Base-by-base conservation (phyloP, 805 yeast genomes). In the Teunomyces tritomae region DNA sequence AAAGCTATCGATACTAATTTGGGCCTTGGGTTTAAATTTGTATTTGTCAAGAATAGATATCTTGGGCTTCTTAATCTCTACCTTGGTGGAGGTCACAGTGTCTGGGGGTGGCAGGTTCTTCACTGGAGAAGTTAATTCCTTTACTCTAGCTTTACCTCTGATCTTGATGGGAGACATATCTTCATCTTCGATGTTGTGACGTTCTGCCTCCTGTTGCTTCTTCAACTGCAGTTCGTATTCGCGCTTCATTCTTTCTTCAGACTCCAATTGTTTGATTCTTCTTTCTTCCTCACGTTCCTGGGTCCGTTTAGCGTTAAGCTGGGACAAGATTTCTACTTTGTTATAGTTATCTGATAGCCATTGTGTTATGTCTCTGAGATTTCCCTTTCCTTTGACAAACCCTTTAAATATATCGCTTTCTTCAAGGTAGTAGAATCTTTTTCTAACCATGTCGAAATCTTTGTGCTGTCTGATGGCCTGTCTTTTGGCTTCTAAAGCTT, bases 31-130 rank as follows among this genome's bases (percentile, higher is more conserved):
- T 33, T 64, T 59, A 49, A 55, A 57, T 39, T 66, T 65, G 50
- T 73, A 74, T 50, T 71, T 74, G 47, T 73, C 77, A 49, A 73
- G 61, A 45, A 74, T 72, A 2, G 77, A 72, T 44, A 67, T 56
- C 43, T 69, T 73, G 10, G 77, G 73, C 49, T 62, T 71, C 35
- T 57, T 56, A 14, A 71, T 57, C 39, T 70, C 69, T 9, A 73
- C 76, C 52, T 73, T 74, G 35, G 77, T 71, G 39, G 67, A 65
- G 1, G 29, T 34, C 26, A 33, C 28, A 8, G 42, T 28, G 14
- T 44, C 49, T 3, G 49, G 27, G 17, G 46, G n/a, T 39, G 44
- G 26, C 28, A 40, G 36, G 13, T 46, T 48, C 34, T 39, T 44
- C 2, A 41, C 48, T 3, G 68, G 69, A 4, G 67, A 59, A 14